Evolutionary conservation across 2,329 filamentous ascomycete genomes (phyloP).

Genomic region (Fusarium temperatum): DNA sequence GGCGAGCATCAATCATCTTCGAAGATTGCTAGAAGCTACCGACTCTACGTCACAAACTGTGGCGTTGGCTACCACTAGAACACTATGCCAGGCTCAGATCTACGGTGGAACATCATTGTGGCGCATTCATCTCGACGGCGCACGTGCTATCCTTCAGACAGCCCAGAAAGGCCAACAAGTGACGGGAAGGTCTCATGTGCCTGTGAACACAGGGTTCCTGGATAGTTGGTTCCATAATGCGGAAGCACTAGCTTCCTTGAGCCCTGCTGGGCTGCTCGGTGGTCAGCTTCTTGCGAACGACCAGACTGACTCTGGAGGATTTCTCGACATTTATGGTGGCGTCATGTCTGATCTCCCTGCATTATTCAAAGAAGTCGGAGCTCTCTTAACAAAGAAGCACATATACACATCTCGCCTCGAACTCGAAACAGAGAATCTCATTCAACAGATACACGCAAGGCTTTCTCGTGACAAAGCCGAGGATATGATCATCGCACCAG

Average conservation of each 20-base stretch:
- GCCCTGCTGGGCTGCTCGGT: not conserved
- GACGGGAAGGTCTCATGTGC: not conserved
- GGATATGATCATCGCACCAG: not conserved
- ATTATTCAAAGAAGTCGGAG: slow-evolving; percentile 17
- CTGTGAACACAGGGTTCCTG: not conserved
- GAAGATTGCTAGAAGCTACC: not conserved
- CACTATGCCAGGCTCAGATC: slow-evolving; percentile 26
- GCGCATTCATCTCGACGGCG: slow-evolving; percentile 22
- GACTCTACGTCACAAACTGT: slow-evolving; percentile 4
- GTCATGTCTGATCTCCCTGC: slow-evolving; percentile 26
- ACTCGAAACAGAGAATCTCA: not conserved
- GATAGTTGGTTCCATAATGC: slow-evolving; percentile 32
- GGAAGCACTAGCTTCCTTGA: slow-evolving; percentile 23
- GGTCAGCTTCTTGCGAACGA: not conserved
- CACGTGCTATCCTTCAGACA: slow-evolving; percentile 13
- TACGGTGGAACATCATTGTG: slow-evolving; percentile 21
- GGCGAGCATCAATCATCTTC: slow-evolving; percentile 9
- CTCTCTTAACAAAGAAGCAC: not conserved
- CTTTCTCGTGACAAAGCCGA: not conserved
- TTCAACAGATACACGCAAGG: not conserved
- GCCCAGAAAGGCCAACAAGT: not conserved
- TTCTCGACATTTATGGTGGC: slow-evolving; percentile 24
- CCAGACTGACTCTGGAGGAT: not conserved
- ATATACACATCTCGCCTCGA: not conserved
- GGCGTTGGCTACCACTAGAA: slow-evolving; percentile 21